A percentile compares a stretch with the other conserved stretches of the same genome.
phyloP scores from a whole-genome alignment of 257 asterid genomes.

The Solanum pimpinellifolium region DNA sequence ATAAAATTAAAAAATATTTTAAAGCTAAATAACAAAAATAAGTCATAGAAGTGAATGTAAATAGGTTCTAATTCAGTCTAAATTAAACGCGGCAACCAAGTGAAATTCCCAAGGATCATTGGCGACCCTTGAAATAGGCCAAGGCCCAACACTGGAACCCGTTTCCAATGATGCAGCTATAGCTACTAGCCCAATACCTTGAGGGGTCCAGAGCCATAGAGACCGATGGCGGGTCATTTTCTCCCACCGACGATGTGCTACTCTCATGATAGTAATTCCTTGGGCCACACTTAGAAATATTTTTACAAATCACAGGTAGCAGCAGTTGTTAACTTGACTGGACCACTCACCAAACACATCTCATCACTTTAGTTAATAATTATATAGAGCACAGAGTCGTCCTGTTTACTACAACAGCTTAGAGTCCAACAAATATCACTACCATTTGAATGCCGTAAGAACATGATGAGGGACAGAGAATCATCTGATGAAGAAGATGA shows the following conservation, averaged over 20 bases:
- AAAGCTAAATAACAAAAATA: no score
- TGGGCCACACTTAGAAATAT: neutral
- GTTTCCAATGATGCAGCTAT: neutral
- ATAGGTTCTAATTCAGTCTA: no score
- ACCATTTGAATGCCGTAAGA: neutral
- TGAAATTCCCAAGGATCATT: neutral
- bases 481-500: constrained; percentile 85
- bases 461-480: constrained; percentile 38
- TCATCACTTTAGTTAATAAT: neutral
- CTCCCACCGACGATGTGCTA: neutral
- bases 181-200: neutral
- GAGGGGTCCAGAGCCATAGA: neutral
- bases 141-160: neutral
- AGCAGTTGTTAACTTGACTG: neutral
- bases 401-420: neutral
- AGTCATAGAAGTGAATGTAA: no score
- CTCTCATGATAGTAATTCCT: neutral
- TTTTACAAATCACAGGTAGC: neutral
- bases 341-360: neutral
- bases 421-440: neutral
- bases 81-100: no score
- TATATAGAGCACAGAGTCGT: neutral
- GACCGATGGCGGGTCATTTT: neutral
- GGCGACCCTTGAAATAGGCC: neutral
- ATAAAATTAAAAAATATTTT: no score